Evolutionary conservation across 2,329 filamentous ascomycete genomes (phyloP).

Genomic region (Ampelomyces quisqualis): DNA sequence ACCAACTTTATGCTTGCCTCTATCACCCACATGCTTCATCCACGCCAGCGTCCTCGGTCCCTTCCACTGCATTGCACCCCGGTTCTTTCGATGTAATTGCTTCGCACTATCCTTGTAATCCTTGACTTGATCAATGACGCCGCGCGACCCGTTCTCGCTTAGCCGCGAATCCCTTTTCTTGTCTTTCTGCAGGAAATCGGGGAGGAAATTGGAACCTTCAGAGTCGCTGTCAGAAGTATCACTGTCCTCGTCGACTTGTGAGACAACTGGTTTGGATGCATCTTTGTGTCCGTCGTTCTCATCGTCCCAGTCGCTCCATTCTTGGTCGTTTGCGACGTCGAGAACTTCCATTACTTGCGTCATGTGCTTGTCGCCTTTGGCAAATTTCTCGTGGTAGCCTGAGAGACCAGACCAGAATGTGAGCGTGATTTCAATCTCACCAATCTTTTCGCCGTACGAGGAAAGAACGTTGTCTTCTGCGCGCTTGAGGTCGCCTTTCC

Average conservation of each 20-base stretch:
- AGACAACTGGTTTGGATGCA: constrained; percentile 8
- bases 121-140: constrained; percentile 53
- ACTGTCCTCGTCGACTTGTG: too few species aligned
- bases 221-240: constrained; percentile 39
- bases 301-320: constrained; percentile 43
- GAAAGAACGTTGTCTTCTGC: constrained; percentile 52
- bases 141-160: constrained; percentile 46
- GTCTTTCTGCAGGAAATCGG: constrained; percentile 27
- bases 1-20: constrained; percentile 49
- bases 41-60: constrained; percentile 57
- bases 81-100: constrained; percentile 53
- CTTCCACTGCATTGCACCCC: constrained; percentile 74
- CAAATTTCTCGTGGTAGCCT: constrained; percentile 59
- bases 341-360: constrained; percentile 64
- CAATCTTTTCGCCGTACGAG: constrained; percentile 59
- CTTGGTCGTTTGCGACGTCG: constrained; percentile 61
- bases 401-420: constrained; percentile 64
- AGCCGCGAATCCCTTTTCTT: constrained; percentile 26
- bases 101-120: constrained; percentile 51
- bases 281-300: constrained; percentile 24
- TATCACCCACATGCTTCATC: constrained; percentile 60
- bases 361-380: constrained; percentile 57
- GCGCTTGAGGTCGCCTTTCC: constrained; percentile 64
- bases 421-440: constrained; percentile 58
- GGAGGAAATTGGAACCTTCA: constrained; percentile 21